phyloP scores from a whole-genome alignment of 1,139 yeast species.

The Pichia sp. region DNA sequence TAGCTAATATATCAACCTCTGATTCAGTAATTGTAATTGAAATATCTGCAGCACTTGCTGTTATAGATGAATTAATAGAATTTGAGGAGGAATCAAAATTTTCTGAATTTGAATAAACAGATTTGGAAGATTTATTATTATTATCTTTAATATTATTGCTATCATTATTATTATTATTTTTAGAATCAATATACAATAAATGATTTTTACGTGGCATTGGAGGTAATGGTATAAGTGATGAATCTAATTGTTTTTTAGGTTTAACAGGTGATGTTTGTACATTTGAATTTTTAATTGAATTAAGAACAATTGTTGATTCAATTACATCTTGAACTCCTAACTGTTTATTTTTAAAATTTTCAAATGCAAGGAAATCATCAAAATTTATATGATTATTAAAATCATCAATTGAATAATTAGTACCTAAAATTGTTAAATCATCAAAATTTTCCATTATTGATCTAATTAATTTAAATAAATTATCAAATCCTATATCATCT shows the following conservation, averaged over 20 bases:
- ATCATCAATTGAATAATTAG: constrained; percentile 16
- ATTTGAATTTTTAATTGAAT: neutral
- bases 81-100: neutral
- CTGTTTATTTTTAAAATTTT: constrained; percentile 17
- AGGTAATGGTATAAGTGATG: constrained; percentile 4
- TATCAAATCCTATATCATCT: constrained; percentile 27
- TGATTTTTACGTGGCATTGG: constrained; percentile 14
- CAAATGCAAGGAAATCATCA: constrained; percentile 25
- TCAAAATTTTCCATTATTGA: constrained; percentile 21
- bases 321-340: constrained; percentile 11
- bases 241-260: neutral
- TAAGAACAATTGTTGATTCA: constrained; percentile 5
- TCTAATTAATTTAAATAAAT: constrained; percentile 25
- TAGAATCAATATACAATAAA: neutral
- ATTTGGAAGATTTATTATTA: neutral
- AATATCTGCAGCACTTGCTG: neutral
- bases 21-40: constrained; percentile 1
- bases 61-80: constrained; percentile 1
- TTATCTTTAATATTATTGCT: neutral
- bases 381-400: constrained; percentile 22
- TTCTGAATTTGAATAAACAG: neutral
- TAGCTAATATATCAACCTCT: constrained; percentile 8
- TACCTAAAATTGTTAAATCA: constrained; percentile 16
- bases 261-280: constrained; percentile 12
- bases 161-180: neutral